Evolutionary conservation across 208 protist species (phyloP).

Genomic region (Trypanosoma rangeli): DNA sequence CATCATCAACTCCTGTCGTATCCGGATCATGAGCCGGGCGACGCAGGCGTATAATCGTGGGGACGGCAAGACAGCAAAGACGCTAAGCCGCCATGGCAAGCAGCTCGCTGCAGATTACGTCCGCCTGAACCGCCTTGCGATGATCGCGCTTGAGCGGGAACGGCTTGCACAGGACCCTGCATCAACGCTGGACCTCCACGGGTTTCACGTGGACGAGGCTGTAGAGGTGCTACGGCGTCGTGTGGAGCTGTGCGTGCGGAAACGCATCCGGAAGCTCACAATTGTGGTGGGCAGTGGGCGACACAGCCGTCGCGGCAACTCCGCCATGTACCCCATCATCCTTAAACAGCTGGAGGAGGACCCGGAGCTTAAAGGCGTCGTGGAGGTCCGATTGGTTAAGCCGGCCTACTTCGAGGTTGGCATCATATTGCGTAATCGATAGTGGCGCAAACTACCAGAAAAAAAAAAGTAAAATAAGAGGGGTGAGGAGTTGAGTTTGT

Average conservation of each 20-base stretch:
- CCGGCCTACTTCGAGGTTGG: constrained; percentile 43
- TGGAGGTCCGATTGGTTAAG: constrained; percentile 45
- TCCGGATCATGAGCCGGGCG: constrained; percentile 58
- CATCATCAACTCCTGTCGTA: constrained; percentile 55
- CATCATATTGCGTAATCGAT: background rate
- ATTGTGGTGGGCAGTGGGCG: constrained; percentile 63
- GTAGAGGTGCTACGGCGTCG: constrained; percentile 70
- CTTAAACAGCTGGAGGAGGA: constrained; percentile 41
- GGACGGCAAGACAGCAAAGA: constrained; percentile 52
- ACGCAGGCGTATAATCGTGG: constrained; percentile 52
- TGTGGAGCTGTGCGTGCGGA: constrained; percentile 49
- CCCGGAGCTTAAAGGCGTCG: constrained; percentile 26
- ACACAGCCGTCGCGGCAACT: constrained; percentile 60
- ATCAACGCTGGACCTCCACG: constrained; percentile 75
- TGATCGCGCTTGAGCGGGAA: constrained; percentile 79
- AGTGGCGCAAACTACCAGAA: background rate
- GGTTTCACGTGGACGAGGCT: constrained; percentile 74
- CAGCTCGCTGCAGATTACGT: constrained; percentile 67
- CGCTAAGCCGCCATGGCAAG: constrained; percentile 54
- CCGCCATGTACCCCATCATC: constrained; percentile 38
- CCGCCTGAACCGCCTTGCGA: constrained; percentile 77
- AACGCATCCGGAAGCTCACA: constrained; percentile 41
- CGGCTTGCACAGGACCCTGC: constrained; percentile 33
- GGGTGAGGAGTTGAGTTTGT: background rate
- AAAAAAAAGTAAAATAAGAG: background rate